These are phyloP conservation scores for Geopyxis carbonaria DNA, from an alignment of 495 filamentous ascomycete genomes.

Conservation along the genomic window DNA sequence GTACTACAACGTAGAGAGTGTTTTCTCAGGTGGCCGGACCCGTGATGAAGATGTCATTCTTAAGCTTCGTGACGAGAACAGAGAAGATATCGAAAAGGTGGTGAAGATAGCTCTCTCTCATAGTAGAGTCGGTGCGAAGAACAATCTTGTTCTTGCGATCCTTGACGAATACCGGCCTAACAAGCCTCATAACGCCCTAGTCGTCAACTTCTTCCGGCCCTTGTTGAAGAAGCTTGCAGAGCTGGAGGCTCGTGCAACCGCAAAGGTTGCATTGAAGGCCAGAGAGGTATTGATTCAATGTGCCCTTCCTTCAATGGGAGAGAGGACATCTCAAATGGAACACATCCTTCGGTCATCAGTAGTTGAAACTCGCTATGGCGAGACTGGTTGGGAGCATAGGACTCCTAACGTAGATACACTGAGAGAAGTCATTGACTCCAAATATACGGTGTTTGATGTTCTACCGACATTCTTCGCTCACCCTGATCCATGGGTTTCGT, in stretches of 20 bases:
- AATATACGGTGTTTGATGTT: conserved; percentile 95
- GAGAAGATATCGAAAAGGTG: conserved; percentile 68
- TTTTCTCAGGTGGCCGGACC: conserved; percentile 67
- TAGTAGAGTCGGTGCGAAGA: conserved; percentile 80
- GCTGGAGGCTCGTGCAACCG: conserved; percentile 71
- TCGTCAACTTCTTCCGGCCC: conserved; percentile 72
- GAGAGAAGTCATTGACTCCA: conserved; percentile 95
- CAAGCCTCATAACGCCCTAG: conserved; percentile 72
- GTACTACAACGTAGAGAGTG: conserved; percentile 66
- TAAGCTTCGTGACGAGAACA: conserved; percentile 87
- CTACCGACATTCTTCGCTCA: conserved; percentile 86
- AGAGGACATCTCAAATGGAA: conserved; percentile 91
- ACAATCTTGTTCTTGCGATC: conserved; percentile 81
- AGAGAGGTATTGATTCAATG: conserved; percentile 94
- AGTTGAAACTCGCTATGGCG: conserved; percentile 89
- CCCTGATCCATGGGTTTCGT: conserved; percentile 81
- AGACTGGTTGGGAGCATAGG: conserved; percentile 92
- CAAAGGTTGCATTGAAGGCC: conserved; percentile 93
- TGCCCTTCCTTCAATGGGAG: conserved; percentile 85
- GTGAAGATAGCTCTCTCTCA: conserved; percentile 84
- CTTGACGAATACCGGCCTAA: conserved; percentile 89
- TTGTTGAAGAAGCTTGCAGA: conserved; percentile 75
- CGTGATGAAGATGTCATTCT: conserved; percentile 93
- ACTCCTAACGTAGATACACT: conserved; percentile 72
- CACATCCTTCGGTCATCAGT: conserved; percentile 94